These are phyloP conservation scores for Serendipita sp. DNA, from an alignment of 768 basidiomycete species.

Conservation along the genomic window DNA sequence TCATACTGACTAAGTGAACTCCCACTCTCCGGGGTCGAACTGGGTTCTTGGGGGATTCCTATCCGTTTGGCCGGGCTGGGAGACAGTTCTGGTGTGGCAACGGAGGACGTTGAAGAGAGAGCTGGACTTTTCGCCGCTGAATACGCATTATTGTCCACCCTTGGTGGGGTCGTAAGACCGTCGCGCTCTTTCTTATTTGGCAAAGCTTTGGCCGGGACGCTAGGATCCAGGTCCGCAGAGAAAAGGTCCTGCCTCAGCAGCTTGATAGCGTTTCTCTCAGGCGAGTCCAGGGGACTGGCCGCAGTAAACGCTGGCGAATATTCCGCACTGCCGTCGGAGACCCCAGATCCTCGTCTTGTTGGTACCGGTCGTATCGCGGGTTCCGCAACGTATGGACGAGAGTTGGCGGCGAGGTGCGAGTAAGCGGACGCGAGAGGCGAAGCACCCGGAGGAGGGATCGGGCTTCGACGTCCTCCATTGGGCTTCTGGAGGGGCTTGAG, in stretches of 20 bases:
- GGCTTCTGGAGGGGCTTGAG: background rate
- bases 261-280: background rate
- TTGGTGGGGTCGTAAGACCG: too few relatives aligned
- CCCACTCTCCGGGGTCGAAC: background rate
- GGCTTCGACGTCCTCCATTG: background rate
- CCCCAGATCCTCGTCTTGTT: background rate
- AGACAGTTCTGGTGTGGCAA: conserved; percentile 2
- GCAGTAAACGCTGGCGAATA: background rate
- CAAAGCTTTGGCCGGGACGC: background rate
- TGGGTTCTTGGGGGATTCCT: background rate
- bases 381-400: background rate
- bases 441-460: background rate
- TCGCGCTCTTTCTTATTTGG: background rate
- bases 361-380: background rate
- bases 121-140: background rate
- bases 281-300: background rate
- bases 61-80: background rate
- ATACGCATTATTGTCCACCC: too few relatives aligned
- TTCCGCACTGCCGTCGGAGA: background rate
- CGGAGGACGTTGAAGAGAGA: background rate
- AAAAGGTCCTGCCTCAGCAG: background rate
- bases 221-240: background rate
- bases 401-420: background rate
- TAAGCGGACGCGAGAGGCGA: background rate
- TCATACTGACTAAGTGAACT: background rate